phyloP scores from a whole-genome alignment of 441 rosid genomes.

The Biscutella laevigata region DNA sequence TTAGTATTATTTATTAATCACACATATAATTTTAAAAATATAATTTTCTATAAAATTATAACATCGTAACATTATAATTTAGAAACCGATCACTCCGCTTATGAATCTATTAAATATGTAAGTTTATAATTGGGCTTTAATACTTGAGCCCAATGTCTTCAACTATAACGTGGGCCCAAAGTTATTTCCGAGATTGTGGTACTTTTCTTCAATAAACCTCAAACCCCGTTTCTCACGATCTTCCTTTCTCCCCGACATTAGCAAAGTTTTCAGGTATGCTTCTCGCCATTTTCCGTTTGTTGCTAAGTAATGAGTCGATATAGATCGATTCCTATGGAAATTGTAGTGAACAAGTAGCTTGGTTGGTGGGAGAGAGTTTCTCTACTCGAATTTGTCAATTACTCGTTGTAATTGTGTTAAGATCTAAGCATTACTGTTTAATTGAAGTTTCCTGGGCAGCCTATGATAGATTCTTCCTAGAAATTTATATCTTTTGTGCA shows the following conservation, averaged over 20 bases:
- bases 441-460: not conserved
- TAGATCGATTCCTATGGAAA: not conserved
- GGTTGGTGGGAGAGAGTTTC: not conserved
- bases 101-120: too few species aligned
- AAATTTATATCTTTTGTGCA: not conserved
- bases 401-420: not conserved
- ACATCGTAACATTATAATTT: too few species aligned
- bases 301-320: not conserved
- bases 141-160: too few species aligned
- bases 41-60: too few species aligned
- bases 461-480: not conserved
- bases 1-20: too few species aligned
- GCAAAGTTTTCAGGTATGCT: slow-evolving; percentile 13
- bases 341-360: not conserved
- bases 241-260: slow-evolving; percentile 5
- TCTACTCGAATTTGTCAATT: not conserved
- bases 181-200: not conserved
- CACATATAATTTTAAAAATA: too few species aligned
- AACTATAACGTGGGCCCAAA: slow-evolving; percentile 20
- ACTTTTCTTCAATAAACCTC: slow-evolving; percentile 10
- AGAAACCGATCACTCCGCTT: too few species aligned
- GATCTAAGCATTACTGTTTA: not conserved
- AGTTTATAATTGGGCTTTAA: too few species aligned
- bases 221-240: slow-evolving; percentile 14
- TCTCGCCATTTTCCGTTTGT: not conserved